Conservation (phyloP, 345 rosid species). For the Cardamine resedifolia region DNA sequence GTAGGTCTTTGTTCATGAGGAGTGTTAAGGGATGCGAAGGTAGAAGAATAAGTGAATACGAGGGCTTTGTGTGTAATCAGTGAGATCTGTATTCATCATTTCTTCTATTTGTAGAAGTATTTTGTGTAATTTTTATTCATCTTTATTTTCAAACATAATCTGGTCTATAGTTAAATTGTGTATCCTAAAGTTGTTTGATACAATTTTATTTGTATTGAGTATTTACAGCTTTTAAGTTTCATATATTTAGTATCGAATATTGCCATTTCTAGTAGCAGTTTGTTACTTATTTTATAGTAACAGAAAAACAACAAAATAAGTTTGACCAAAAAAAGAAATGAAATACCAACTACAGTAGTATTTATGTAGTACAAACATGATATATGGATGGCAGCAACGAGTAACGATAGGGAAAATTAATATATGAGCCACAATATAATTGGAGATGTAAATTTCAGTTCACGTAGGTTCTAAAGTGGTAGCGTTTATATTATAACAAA, state of each 20-base stretch:
- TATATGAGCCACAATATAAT: not conserved
- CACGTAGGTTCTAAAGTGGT: not conserved
- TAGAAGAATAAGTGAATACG: slow-evolving; percentile 41
- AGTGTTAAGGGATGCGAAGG: slow-evolving; percentile 20
- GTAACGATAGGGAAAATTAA: not conserved
- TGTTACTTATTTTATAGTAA: not conserved
- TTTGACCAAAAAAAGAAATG: not conserved
- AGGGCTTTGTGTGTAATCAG: slow-evolving; percentile 34
- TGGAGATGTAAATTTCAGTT: not conserved
- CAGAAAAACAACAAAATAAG: not conserved
- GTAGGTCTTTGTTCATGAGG: slow-evolving; percentile 16
- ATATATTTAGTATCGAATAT: not conserved
- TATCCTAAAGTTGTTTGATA: not conserved
- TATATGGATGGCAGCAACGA: not conserved
- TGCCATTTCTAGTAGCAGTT: not conserved
- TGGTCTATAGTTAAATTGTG: not conserved
- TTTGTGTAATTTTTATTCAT: slow-evolving; percentile 26
- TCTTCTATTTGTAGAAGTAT: slow-evolving; percentile 34
- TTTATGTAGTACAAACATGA: not conserved
- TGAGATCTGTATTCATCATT: slow-evolving; percentile 39
- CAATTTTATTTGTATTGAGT: not conserved
- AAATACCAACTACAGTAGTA: not conserved
- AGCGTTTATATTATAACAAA: not conserved
- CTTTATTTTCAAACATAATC: not conserved
- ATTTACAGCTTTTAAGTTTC: not conserved